Evolutionary conservation across 1,284 basidiomycete species (phyloP), one percentile per base, ranked within the genome.

Genomic region (Cronartium quercuum): DNA sequence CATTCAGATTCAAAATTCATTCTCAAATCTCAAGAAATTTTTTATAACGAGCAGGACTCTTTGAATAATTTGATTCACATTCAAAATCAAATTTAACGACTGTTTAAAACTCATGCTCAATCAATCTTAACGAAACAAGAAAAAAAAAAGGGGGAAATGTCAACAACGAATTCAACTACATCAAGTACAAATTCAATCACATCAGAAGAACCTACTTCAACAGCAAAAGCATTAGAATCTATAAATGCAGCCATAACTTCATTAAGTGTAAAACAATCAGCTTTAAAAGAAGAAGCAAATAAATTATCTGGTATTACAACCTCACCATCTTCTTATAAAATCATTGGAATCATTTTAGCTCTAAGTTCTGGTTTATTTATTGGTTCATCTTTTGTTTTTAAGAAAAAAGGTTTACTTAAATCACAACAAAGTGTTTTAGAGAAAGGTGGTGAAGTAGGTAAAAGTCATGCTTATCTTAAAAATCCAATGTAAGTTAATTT

Each of bases 351-450:
- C 76, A 84, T 90, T 71, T 87, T 98, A 51, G 94, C 94, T 24
- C 84, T 98, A 66, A 83, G 84, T 21, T 91, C 89, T 79, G 95
- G 95, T 29, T 58, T 94, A 34, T 88, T 98, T 78, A 98, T 98
- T 78, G 95, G 95, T 6, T 86, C 89, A n/a, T 90, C 89, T 79
- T 94, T 92, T 82, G 91, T 92, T 18, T 82, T 98, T 85, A 98
- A 98, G 87, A 98, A 98, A 86, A 95, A 91, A 81, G 92, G 92
- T 15, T 84, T 93, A 29, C 69, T 86, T 9, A 61, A 76, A 12
- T 78, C 83, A 44, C 82, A 83, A 86, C 79, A 85, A 84, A 84
- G 85, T 78, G 68, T 63, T 29, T 55, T 68, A 24, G 37, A 71
- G 42, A 64, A 68, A 21, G 63, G 47, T 34, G 51, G 60, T 67